Conservation (phyloP, 2,329 filamentous ascomycete species). For the Pseudopithomyces maydicus region DNA sequence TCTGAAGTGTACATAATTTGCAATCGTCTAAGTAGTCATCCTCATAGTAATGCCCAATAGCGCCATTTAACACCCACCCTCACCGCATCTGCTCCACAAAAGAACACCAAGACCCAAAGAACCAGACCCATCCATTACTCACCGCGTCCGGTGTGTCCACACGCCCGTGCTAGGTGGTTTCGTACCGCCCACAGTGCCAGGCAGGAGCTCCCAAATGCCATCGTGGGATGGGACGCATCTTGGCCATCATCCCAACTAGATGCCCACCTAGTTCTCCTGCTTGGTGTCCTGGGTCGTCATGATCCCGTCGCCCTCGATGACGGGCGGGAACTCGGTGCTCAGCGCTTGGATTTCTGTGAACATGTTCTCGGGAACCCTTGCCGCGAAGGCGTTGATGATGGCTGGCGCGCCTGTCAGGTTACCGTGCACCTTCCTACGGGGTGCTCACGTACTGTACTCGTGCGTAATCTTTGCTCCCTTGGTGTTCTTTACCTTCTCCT, state of each 20-base stretch:
- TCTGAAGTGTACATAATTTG: no score
- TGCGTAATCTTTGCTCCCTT: slow-evolving; percentile 73
- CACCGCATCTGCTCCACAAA: background rate
- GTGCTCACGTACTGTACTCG: slow-evolving; percentile 61
- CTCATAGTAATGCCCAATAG: background rate
- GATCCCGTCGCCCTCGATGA: slow-evolving; percentile 78
- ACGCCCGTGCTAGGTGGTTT: background rate
- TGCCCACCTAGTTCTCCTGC: slow-evolving; percentile 7
- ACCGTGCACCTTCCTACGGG: background rate
- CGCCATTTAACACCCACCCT: background rate
- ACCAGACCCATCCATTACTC: background rate
- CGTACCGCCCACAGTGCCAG: background rate
- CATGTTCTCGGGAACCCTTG: slow-evolving; percentile 70
- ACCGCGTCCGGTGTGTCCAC: background rate
- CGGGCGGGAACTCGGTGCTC: slow-evolving; percentile 64
- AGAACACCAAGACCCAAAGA: background rate
- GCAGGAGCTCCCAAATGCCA: background rate
- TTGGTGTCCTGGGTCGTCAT: slow-evolving; percentile 53
- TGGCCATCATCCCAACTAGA: background rate
- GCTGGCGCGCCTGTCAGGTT: slow-evolving; percentile 7
- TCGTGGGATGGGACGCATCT: no score
- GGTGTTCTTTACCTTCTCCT: slow-evolving; percentile 69
- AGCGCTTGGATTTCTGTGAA: slow-evolving; percentile 70
- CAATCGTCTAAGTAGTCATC: background rate
- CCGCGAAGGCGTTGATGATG: slow-evolving; percentile 73